Conservation (phyloP, 345 rosid species). For the Citrus cavaleriei region DNA sequence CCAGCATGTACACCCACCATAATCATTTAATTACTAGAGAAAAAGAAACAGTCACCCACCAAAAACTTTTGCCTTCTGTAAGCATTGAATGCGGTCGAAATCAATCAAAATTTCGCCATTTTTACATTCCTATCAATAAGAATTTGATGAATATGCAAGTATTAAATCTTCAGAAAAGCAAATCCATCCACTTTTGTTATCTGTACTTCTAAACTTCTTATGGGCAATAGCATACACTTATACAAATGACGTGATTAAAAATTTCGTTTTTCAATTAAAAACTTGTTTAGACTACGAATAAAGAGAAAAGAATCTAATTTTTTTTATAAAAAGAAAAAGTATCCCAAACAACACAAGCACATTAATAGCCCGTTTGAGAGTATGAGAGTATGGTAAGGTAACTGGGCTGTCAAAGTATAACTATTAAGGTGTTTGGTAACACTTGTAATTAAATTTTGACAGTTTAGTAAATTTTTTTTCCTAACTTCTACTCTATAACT, state of each 20-base stretch:
- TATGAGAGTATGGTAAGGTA: rapidly evolving
- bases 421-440: rapidly evolving
- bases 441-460: rapidly evolving
- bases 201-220: no score
- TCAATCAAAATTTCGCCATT: neutral
- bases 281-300: no score
- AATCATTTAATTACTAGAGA: neutral
- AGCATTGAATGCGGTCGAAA: neutral
- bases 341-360: no score
- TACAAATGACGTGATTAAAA: no score
- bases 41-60: neutral
- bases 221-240: no score
- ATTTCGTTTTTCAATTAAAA: no score
- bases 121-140: neutral
- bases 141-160: neutral
- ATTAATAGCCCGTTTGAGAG: neutral
- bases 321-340: no score
- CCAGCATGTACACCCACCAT: neutral
- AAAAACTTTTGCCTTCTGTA: neutral
- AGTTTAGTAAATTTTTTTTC: rapidly evolving
- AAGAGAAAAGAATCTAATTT: no score
- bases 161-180: no score
- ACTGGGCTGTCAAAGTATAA: rapidly evolving
- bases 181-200: no score
- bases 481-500: no score